Base-by-base conservation (phyloP, 257 asterid species). In the Paraleonurus japonicus region DNA sequence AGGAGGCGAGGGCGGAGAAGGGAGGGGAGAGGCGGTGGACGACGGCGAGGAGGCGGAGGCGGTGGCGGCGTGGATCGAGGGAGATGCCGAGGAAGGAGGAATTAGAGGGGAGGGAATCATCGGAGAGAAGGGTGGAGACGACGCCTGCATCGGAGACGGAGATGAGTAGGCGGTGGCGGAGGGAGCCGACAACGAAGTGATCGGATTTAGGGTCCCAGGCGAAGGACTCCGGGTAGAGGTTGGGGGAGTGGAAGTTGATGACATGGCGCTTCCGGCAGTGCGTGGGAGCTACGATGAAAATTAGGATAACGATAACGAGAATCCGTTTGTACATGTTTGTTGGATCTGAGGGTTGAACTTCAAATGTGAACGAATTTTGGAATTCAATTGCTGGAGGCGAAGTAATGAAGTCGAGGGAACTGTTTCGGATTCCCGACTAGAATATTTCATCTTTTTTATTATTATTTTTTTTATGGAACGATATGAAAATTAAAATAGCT, bases 141-240 rank as follows among this genome's bases (percentile, higher is more conserved):
- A 88, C 83, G 75, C 90, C 96, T 6, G 96, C 97, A 69, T 92
- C 95, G 37, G 97, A 92, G 68, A 92, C 95, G 73, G 95, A 76
- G 67, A 76, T 76, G 67, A 90, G 71, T 62, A 67, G 79, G 4
- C 76, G 83, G 64, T 70, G 83, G 75, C 89, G 89, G 61, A 84
- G 85, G 12, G 96, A 88, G 71, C 86, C 91, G 58, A 75, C 81
- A 62, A 92, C 61, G 83, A 92, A 92, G 85, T 92, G 98, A 13
- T 92, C 90, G 57, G 83, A 83, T 41, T 76, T 82, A 0, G 86
- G 87, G 54, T 93, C 98, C 95, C 95, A 93, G 5, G 79, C 27
- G 85, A 90, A 81, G 75, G 97, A 88, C 35, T 81, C 81, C 3
- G 94, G 98, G 70, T 75, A 86, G 69, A 88, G 93, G 35, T 87